Percentiles rank a stretch among this genome's conserved stretches.
These are phyloP conservation scores for Podaxis pistillaris DNA, from an alignment of 768 basidiomycete species.

Conservation along the genomic window DNA sequence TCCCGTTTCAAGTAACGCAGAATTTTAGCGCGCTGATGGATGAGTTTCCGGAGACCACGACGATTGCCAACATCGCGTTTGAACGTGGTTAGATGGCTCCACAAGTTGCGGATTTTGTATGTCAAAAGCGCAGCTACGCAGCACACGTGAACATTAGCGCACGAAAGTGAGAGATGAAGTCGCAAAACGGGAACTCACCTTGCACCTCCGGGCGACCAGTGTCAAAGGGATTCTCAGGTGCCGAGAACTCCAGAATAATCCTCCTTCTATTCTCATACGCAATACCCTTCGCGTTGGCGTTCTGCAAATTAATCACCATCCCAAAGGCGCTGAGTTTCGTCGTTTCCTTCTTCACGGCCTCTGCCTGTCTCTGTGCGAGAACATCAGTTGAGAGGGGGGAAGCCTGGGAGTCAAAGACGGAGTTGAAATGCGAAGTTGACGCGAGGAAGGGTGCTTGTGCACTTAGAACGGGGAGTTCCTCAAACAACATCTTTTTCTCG, in stretches of 20 bases:
- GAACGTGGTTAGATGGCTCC: slow-evolving; percentile 65
- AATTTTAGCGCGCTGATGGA: slow-evolving; percentile 82
- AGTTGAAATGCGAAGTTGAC: background rate
- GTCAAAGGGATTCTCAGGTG: slow-evolving; percentile 62
- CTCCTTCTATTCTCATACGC: slow-evolving; percentile 83
- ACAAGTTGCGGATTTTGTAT: slow-evolving; percentile 79
- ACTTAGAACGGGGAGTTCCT: slow-evolving; percentile 58
- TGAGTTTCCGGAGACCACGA: slow-evolving; percentile 69
- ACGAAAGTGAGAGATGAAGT: background rate
- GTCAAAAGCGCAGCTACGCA: slow-evolving; percentile 81
- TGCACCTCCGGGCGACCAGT: slow-evolving; percentile 88
- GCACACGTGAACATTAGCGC: background rate
- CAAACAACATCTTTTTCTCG: slow-evolving; percentile 66
- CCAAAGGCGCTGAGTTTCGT: slow-evolving; percentile 60
- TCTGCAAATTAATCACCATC: slow-evolving; percentile 76
- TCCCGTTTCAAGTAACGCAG: slow-evolving; percentile 73
- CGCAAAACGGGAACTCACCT: slow-evolving; percentile 47
- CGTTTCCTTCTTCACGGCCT: slow-evolving; percentile 24
- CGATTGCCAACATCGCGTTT: slow-evolving; percentile 78
- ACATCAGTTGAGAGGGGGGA: background rate
- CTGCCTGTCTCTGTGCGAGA: slow-evolving; percentile 3
- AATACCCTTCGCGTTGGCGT: slow-evolving; percentile 85
- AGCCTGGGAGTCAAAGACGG: slow-evolving; percentile 14
- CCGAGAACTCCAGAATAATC: slow-evolving; percentile 78
- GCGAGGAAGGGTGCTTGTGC: slow-evolving; percentile 23